These are phyloP conservation scores for Rhododendron williamsianum DNA, from an alignment of 148 eudicot species.

Conservation along the genomic window DNA sequence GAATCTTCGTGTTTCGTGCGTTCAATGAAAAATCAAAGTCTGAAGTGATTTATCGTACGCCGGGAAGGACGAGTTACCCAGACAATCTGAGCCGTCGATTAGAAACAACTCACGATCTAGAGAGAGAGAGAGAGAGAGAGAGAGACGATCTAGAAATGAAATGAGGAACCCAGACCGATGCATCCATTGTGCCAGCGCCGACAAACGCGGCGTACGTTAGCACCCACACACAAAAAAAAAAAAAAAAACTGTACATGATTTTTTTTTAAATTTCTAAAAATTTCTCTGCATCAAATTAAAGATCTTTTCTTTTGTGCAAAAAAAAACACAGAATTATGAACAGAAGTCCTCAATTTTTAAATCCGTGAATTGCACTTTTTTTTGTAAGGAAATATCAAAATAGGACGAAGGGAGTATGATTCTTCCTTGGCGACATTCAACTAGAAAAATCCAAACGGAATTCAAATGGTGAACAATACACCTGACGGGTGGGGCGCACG, in stretches of 20 bases:
- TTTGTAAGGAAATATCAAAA: no score
- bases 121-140: not conserved
- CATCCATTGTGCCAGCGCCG: not conserved
- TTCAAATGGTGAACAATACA: not conserved
- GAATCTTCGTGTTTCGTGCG: constrained; percentile 16
- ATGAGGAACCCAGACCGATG: not conserved
- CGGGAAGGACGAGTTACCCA: constrained; percentile 1
- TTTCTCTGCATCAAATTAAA: no score
- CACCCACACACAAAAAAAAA: not conserved
- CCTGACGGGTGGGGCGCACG: not conserved
- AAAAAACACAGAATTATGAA: no score
- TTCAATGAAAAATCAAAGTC: constrained; percentile 14
- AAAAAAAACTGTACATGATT: not conserved
- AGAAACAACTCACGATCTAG: not conserved
- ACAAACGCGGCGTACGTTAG: not conserved
- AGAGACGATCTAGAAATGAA: not conserved
- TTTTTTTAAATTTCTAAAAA: no score
- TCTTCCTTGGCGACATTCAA: not conserved
- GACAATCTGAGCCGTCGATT: not conserved
- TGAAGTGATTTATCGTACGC: not conserved
- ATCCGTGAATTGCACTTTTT: no score
- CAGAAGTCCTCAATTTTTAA: no score
- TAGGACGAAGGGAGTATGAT: not conserved
- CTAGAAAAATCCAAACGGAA: not conserved
- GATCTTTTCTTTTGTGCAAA: no score